Conservation (phyloP, 2,329 filamentous ascomycete species). For the Mycosphaerelloides madeirae region DNA sequence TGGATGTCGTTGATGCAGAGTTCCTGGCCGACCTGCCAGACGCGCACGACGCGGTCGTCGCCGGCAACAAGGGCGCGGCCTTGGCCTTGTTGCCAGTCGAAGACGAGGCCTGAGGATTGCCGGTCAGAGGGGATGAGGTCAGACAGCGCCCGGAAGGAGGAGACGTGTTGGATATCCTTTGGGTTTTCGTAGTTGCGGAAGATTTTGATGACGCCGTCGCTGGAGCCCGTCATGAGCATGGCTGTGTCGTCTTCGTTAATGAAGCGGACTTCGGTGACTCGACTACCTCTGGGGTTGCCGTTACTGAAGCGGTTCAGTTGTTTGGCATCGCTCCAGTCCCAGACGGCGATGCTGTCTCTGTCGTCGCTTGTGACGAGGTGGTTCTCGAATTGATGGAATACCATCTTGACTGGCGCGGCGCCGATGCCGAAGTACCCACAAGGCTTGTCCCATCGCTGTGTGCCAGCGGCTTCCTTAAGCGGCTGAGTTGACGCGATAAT, state of each 20-base stretch:
- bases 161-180: slow-evolving; percentile 74
- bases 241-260: slow-evolving; percentile 98
- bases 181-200: slow-evolving; percentile 86
- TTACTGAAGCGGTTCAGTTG: slow-evolving; percentile 85
- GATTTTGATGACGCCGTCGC: slow-evolving; percentile 87
- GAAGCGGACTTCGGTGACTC: slow-evolving; percentile 90
- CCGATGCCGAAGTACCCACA: slow-evolving; percentile 82
- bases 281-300: slow-evolving; percentile 84
- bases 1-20: slow-evolving; percentile 90
- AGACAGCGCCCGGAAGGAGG: slow-evolving; percentile 84
- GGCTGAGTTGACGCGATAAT: slow-evolving; percentile 92
- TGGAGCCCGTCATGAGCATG: slow-evolving; percentile 88
- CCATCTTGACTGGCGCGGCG: slow-evolving; percentile 85
- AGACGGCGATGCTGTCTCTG: slow-evolving; percentile 78
- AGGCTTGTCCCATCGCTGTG: slow-evolving; percentile 79
- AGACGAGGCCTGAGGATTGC: slow-evolving; percentile 89
- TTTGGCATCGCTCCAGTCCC: slow-evolving; percentile 81
- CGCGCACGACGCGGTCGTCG: slow-evolving; percentile 88
- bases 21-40: slow-evolving; percentile 94
- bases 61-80: slow-evolving; percentile 92
- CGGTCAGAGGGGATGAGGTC: slow-evolving; percentile 85
- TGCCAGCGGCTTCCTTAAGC: slow-evolving; percentile 81
- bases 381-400: slow-evolving; percentile 96
- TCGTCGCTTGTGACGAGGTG: slow-evolving; percentile 92
- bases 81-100: slow-evolving; percentile 98